Percentiles rank a stretch among this genome's conserved stretches.
Evolutionary conservation across 768 basidiomycete genomes (phyloP).

Genomic region (Tylopilus cervinicoccineus): DNA sequence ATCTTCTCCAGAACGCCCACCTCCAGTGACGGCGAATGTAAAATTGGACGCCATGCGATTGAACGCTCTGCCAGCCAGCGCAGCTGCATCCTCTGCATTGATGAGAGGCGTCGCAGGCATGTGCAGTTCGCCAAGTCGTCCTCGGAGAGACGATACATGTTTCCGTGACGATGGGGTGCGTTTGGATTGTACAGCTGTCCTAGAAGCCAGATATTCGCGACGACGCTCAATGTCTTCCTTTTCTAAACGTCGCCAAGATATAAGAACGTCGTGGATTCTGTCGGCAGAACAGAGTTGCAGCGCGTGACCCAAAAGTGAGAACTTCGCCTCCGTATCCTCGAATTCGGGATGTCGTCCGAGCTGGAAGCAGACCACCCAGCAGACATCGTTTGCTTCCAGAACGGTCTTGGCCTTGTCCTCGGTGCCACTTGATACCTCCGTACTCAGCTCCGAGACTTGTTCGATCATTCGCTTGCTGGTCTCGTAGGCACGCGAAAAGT

Average conservation of each 20-base stretch:
- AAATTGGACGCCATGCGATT: slow-evolving; percentile 72
- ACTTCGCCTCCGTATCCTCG: slow-evolving; percentile 58
- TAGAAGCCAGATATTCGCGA: slow-evolving; percentile 38
- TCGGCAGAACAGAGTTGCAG: slow-evolving; percentile 85
- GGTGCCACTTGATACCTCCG: slow-evolving; percentile 22
- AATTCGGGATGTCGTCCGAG: slow-evolving; percentile 83
- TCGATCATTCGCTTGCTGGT: slow-evolving; percentile 69
- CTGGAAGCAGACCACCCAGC: slow-evolving; percentile 88
- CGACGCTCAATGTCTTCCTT: slow-evolving; percentile 54
- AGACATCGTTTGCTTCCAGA: slow-evolving; percentile 69
- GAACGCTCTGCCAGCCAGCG: slow-evolving; percentile 76
- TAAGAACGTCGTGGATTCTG: slow-evolving; percentile 71
- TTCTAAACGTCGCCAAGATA: slow-evolving; percentile 73
- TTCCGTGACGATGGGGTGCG: slow-evolving; percentile 27
- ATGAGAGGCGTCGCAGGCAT: slow-evolving; percentile 67
- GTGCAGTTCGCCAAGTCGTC: slow-evolving; percentile 60
- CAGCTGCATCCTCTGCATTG: slow-evolving; percentile 74
- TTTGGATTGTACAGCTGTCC: slow-evolving; percentile 15
- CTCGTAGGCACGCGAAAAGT: slow-evolving; percentile 72
- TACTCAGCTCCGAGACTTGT: slow-evolving; percentile 48
- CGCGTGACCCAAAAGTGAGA: slow-evolving; percentile 72
- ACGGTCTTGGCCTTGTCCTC: slow-evolving; percentile 40
- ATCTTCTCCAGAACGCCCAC: slow-evolving; percentile 24
- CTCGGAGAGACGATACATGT: slow-evolving; percentile 51
- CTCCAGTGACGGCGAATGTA: slow-evolving; percentile 58